Base-by-base conservation (phyloP, 352 stramenopile species). In the Globisporangium spinosum region DNA sequence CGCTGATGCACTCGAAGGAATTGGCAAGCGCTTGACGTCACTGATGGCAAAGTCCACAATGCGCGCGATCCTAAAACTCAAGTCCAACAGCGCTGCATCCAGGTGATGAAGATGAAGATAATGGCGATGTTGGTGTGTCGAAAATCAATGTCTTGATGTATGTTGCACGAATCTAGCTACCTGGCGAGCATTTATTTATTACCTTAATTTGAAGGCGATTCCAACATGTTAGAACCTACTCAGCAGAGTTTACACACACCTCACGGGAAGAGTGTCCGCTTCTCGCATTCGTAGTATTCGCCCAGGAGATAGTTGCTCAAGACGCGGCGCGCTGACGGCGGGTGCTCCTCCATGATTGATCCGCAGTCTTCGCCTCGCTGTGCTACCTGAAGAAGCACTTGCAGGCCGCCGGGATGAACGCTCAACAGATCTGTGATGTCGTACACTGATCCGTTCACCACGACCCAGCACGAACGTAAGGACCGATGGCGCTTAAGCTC, bases 361-460 rank as follows among this genome's bases (percentile, higher is more conserved):
- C 58, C 79, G 45, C 81, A 90, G 68, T 93, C 82, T 47, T 77
- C 76, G 20, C 79, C 80, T 51, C 74, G 73, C 32, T 78, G 64
- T 1, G 85, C 81, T 23, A 77, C 83, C 58, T 85, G 79, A 9
- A 91, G 72, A 20, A 93, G 67, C 23, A 84, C 75, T 47, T 87
- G 72, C 58, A 82, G 85, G 0, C 94, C 95, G 4, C 93, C 95
- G 10, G 94, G 92, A 73, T 98, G 94, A 0, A 83, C 81, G 9
- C 74, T 70, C 27, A 98, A 81, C 67, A 98, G 88, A 27, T 90
- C 78, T 1, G 94, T 98, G 23, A 95, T 91, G 74, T 98, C 93
- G 68, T 97, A 98, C 23, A 98, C 87, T 57, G 79, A 76, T 45
- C 85, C 79, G n/a, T 90, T 85, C 10, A 91, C 82, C 12, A 98